Base-by-base conservation (phyloP, 257 asterid genomes). In the Nicotiana attenuata region DNA sequence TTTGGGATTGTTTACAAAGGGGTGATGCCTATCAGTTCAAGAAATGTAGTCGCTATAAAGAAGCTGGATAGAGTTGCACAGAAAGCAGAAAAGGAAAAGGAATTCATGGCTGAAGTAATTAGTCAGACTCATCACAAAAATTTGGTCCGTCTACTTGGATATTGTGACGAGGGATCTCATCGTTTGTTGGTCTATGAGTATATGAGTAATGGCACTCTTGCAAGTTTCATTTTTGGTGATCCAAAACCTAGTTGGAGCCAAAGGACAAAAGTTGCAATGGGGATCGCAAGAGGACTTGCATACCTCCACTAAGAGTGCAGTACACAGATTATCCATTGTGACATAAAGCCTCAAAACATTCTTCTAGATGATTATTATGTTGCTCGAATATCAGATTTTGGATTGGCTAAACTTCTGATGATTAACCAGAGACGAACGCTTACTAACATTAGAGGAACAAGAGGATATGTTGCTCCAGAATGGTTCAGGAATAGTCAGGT, bases 71-170 rank as follows among this genome's bases (percentile, higher is more conserved):
- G 84, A 20, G 41, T 83, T 4, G 81, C 77, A 29, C 57, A 19
- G 16, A 85, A 85, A 5, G 22, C 64, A 10, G 89, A 86, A 3
- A 67, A 71, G n/a, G 89, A 87, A 38, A 67, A 71, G n/a, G 89
- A 87, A 38, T 89, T 89, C 83, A 86, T 66, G 20, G 38, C 87
- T 0, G 92, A 89, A 80, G 88, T 89, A 16, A 87, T 89, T 3
- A 83, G 89, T 35, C 85, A 85, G 26, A 89, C 90, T 3, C 86
- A 87, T 78, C 90, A 87, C 82, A 89, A 89, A 81, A 85, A 87
- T 38, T 61, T 89, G 63, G 92, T 87, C 22, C 83, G 81, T 2
- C 77, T 87, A 1, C 63, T 86, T 15, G 88, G 89, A 59, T 86
- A 81, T 61, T 88, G 88, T 8, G 81, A 82, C 1, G 88, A 88